Evolutionary conservation across 768 basidiomycete genomes (phyloP).

Genomic region (Hygrophoropsis aurantiaca): DNA sequence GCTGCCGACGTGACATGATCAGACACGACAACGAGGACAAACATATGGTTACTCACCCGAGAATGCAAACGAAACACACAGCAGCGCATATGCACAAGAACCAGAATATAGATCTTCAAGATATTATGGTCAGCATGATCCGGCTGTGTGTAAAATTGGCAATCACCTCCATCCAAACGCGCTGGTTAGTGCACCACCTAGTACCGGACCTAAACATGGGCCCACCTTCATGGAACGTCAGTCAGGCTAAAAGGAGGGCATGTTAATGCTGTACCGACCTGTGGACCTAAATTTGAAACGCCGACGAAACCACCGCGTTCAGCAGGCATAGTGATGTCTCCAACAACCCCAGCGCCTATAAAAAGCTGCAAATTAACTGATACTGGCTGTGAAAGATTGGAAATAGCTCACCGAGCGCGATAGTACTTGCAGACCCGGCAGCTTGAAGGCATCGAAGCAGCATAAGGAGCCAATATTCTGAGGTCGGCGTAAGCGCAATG

Average conservation of each 20-base stretch:
- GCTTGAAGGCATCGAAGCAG: constrained; percentile 75
- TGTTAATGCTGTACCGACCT: constrained; percentile 35
- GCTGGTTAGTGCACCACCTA: constrained; percentile 57
- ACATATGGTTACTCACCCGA: constrained; percentile 37
- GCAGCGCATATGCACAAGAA: constrained; percentile 52
- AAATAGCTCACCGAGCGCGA: constrained; percentile 55
- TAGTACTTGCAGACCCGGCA: constrained; percentile 69
- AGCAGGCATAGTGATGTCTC: constrained; percentile 65
- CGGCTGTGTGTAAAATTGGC: background rate
- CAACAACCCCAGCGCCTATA: constrained; percentile 67
- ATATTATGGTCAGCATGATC: background rate
- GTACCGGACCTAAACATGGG: constrained; percentile 48
- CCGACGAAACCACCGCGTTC: constrained; percentile 75
- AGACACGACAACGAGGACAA: constrained; percentile 11
- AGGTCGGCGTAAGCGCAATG: constrained; percentile 45
- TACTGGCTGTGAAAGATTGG: background rate
- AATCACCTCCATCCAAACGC: constrained; percentile 62
- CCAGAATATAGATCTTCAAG: constrained; percentile 59
- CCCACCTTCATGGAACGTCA: constrained; percentile 33
- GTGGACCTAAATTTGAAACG: constrained; percentile 58
- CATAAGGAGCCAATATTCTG: constrained; percentile 72
- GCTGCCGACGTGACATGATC: constrained; percentile 11
- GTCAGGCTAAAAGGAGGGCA: no score
- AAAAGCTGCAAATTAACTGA: background rate
- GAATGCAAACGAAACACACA: constrained; percentile 44